These are phyloP conservation scores for Nephelium lappaceum DNA, from an alignment of 345 rosid genomes.

Conservation along the genomic window DNA sequence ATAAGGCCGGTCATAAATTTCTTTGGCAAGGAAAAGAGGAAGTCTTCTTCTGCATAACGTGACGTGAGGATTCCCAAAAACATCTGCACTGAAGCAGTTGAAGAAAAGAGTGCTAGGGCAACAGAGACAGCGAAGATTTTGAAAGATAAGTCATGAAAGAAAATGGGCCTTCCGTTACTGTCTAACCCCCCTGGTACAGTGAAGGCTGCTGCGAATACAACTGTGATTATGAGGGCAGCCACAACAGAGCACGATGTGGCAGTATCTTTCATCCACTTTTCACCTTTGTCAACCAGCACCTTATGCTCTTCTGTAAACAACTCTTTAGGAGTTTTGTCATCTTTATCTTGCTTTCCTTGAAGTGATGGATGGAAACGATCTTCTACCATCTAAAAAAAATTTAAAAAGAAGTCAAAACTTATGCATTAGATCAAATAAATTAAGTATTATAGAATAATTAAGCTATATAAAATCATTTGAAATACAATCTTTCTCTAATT, in stretches of 20 bases:
- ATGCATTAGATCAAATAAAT: too few species aligned
- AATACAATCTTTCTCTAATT: too few species aligned
- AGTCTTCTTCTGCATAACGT: slow-evolving; percentile 12
- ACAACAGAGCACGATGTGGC: not conserved
- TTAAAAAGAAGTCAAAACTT: not conserved
- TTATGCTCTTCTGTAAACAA: not conserved
- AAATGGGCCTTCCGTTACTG: not conserved
- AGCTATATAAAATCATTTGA: too few species aligned
- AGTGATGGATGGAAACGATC: not conserved
- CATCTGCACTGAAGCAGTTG: not conserved
- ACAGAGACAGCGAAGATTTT: not conserved
- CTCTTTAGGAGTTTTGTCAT: not conserved
- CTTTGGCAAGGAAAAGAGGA: not conserved
- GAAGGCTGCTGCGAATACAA: not conserved
- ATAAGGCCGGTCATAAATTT: not conserved
- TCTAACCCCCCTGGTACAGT: not conserved
- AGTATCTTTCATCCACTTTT: not conserved
- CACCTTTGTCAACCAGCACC: not conserved
- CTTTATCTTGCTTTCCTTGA: not conserved
- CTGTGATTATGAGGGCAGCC: not conserved
- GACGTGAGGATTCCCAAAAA: slow-evolving; percentile 20
- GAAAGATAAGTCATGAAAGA: not conserved
- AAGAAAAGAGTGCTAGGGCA: slow-evolving; percentile 15
- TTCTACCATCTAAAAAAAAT: not conserved
- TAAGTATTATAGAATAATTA: too few species aligned